A percentile compares a stretch with the other conserved stretches of the same genome.
Evolutionary conservation across 768 basidiomycete genomes (phyloP).

Genomic region (Tricholoma hemisulphureum): DNA sequence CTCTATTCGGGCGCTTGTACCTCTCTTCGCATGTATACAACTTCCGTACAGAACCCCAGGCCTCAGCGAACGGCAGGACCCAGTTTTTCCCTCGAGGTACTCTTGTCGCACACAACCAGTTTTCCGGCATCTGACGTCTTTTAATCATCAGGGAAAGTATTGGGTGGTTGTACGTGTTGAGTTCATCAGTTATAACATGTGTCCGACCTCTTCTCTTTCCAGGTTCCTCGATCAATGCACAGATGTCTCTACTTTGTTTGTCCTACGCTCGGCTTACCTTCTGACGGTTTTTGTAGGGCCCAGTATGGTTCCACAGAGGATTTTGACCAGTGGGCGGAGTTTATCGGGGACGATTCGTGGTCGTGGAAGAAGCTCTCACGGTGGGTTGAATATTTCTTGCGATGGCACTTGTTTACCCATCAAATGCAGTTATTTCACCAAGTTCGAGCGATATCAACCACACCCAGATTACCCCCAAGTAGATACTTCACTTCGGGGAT

Average conservation of each 20-base stretch:
- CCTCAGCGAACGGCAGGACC: conserved; percentile 40
- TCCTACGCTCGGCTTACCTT: neutral
- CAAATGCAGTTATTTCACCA: conserved; percentile 56
- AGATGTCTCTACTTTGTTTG: conserved; percentile 33
- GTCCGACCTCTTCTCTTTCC: neutral
- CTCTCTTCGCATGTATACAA: conserved; percentile 45
- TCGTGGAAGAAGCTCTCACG: conserved; percentile 49
- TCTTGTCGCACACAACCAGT: neutral
- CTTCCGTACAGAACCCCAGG: conserved; percentile 56
- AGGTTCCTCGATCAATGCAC: conserved; percentile 71
- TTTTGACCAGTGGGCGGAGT: conserved; percentile 64
- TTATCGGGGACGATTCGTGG: conserved; percentile 60
- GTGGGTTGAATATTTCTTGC: conserved; percentile 4
- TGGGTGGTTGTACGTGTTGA: conserved; percentile 62
- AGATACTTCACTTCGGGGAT: conserved; percentile 47
- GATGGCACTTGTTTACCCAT: neutral
- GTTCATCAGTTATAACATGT: neutral
- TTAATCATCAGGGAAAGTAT: conserved; percentile 48
- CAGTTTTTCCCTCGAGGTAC: conserved; percentile 66
- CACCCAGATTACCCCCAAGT: conserved; percentile 52
- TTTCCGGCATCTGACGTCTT: neutral
- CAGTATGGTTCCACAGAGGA: conserved; percentile 71
- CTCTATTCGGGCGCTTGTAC: conserved; percentile 40
- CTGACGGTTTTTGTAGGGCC: conserved; percentile 34
- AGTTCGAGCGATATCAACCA: conserved; percentile 61